Percentiles rank a stretch among this genome's conserved stretches.
These are phyloP conservation scores for Claviceps purpurea DNA, from an alignment of 2,329 filamentous ascomycete genomes.

Conservation along the genomic window DNA sequence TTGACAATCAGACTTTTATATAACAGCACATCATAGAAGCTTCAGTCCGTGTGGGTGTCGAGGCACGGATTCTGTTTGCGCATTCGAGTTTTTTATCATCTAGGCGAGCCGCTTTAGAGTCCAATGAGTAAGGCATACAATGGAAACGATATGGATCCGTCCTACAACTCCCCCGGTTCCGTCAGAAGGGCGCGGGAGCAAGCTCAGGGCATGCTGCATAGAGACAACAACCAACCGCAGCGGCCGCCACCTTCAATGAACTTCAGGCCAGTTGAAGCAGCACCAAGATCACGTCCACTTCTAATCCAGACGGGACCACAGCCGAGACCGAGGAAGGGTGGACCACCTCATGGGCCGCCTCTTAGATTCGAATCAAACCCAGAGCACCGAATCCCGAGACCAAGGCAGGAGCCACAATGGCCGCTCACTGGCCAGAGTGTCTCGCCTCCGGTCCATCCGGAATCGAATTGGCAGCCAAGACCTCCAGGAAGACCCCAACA, in stretches of 20 bases:
- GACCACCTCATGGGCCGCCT: constrained; percentile 9
- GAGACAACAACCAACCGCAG: constrained; percentile 12
- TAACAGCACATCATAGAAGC: constrained; percentile 4
- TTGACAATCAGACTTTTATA: background rate
- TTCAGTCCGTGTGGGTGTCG: background rate
- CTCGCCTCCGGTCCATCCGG: constrained; percentile 17
- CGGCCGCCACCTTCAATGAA: constrained; percentile 11
- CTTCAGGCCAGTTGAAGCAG: background rate
- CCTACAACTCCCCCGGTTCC: constrained; percentile 30
- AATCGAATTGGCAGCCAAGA: constrained; percentile 33
- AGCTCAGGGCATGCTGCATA: constrained; percentile 26
- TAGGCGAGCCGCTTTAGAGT: background rate
- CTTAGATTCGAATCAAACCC: constrained; percentile 12
- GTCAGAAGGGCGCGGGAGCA: constrained; percentile 42
- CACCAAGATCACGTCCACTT: background rate
- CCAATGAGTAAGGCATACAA: constrained; percentile 44
- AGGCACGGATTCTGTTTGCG: background rate
- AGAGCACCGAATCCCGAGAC: constrained; percentile 32
- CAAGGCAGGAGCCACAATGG: constrained; percentile 40
- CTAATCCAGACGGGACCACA: constrained; percentile 5
- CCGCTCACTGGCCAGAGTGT: constrained; percentile 31
- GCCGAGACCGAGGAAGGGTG: constrained; percentile 9
- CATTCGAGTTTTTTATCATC: background rate
- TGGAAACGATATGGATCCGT: constrained; percentile 39
- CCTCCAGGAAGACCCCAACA: constrained; percentile 34